These are phyloP conservation scores for Auriscalpium vulgare DNA, from an alignment of 768 basidiomycete species.

Conservation along the genomic window DNA sequence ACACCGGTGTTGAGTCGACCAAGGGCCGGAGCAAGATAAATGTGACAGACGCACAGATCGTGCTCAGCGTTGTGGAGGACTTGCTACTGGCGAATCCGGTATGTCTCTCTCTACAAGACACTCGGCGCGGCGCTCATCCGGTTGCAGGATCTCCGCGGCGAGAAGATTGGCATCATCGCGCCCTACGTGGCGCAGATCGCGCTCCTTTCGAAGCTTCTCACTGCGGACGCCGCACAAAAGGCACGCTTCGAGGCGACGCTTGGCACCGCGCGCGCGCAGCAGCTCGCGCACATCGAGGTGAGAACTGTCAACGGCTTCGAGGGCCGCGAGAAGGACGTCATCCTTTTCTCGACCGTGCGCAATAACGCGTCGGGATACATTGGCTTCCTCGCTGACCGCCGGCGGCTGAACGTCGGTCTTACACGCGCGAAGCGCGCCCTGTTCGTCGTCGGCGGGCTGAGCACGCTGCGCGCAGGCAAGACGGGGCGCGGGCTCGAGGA, in stretches of 20 bases:
- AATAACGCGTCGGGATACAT: constrained; percentile 73
- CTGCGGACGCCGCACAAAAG: constrained; percentile 41
- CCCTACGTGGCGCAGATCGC: constrained; percentile 87
- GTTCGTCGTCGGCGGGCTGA: constrained; percentile 69
- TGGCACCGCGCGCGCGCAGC: constrained; percentile 57
- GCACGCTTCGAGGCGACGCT: constrained; percentile 51
- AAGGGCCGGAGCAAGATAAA: constrained; percentile 74
- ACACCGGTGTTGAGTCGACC: constrained; percentile 57
- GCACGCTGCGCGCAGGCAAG: constrained; percentile 49
- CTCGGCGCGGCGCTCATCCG: constrained; percentile 16
- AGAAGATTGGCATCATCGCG: constrained; percentile 86
- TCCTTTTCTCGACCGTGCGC: constrained; percentile 86
- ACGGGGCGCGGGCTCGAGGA: constrained; percentile 6
- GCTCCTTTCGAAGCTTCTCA: constrained; percentile 60
- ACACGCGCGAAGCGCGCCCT: constrained; percentile 84
- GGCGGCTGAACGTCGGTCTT: constrained; percentile 84
- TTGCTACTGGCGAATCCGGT: constrained; percentile 37
- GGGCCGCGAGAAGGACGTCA: constrained; percentile 87
- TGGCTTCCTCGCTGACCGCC: constrained; percentile 82
- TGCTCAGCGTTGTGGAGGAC: constrained; percentile 77
- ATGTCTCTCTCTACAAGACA: not conserved
- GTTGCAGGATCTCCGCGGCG: constrained; percentile 48
- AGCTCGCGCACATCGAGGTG: constrained; percentile 66
- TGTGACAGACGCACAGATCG: constrained; percentile 66
- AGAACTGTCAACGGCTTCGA: constrained; percentile 95